phyloP scores from a whole-genome alignment of 495 filamentous ascomycete species.

The Amniculicola lignicola region DNA sequence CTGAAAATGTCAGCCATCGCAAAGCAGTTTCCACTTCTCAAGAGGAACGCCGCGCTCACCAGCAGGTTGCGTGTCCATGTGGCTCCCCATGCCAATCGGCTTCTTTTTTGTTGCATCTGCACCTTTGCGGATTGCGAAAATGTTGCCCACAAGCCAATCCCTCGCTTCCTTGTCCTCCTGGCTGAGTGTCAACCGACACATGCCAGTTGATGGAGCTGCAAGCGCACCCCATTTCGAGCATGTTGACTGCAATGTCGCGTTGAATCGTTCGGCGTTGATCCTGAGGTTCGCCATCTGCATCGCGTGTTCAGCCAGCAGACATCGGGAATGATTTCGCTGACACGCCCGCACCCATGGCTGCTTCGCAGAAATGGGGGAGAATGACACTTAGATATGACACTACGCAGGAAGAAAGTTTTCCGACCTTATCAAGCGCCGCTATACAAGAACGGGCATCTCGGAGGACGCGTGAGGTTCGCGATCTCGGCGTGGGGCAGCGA shows the following conservation, averaged over 20 bases:
- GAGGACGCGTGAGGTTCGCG: neutral
- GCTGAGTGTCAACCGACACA: conserved; percentile 32
- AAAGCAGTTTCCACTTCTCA: neutral
- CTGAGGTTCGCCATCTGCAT: conserved; percentile 11
- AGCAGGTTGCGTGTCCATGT: conserved; percentile 45
- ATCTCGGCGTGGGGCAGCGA: conserved; percentile 9
- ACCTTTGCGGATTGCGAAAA: conserved; percentile 29
- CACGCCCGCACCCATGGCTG: no score
- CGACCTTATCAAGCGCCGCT: no score
- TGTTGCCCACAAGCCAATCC: conserved; percentile 36
- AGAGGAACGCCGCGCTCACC: conserved; percentile 5
- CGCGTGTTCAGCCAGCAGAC: no score
- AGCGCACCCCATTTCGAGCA: conserved; percentile 31
- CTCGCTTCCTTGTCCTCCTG: conserved; percentile 26
- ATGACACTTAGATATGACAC: conserved; percentile 17
- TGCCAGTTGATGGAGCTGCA: conserved; percentile 21
- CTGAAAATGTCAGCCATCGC: conserved; percentile 21
- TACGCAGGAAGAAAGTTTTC: neutral
- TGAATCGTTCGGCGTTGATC: conserved; percentile 28
- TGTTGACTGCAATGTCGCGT: conserved; percentile 21
- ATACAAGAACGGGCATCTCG: no score
- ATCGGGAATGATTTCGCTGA: no score
- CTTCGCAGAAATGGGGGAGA: neutral
- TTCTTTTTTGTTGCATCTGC: conserved; percentile 19
- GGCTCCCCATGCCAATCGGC: conserved; percentile 49